Conservation (phyloP, 169 alveolate species). For the Cryptosporidium viatorum region DNA sequence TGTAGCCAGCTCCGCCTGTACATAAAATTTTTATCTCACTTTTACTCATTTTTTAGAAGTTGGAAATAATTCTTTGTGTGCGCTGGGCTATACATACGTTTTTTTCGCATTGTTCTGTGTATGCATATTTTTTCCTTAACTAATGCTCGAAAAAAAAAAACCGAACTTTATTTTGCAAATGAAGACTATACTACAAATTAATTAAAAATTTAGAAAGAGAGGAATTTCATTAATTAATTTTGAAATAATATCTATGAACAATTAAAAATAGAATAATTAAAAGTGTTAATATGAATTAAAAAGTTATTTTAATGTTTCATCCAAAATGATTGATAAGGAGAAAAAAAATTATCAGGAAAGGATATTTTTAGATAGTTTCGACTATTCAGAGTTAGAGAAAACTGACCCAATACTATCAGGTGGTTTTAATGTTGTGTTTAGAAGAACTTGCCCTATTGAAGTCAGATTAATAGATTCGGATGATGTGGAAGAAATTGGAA, state of each 20-base stretch:
- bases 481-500: slow-evolving; percentile 63
- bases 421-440: slow-evolving; percentile 19
- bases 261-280: background rate
- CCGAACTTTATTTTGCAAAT: no score
- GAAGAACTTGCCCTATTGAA: slow-evolving; percentile 66
- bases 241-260: no score
- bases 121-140: background rate
- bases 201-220: background rate
- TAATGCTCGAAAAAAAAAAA: slow-evolving; percentile 1
- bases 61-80: slow-evolving; percentile 10
- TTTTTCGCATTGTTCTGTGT: background rate
- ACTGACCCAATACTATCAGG: slow-evolving; percentile 52
- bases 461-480: slow-evolving; percentile 51
- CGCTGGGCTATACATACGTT: background rate
- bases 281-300: background rate
- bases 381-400: slow-evolving; percentile 52
- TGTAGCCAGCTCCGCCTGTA: slow-evolving; percentile 95
- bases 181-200: no score
- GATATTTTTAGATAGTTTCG: slow-evolving; percentile 18
- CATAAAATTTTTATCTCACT: slow-evolving; percentile 77
- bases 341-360: slow-evolving; percentile 12
- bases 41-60: slow-evolving; percentile 36
- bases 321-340: slow-evolving; percentile 8
- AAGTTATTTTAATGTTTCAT: background rate
- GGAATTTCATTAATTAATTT: no score